Percentiles rank a stretch among this genome's conserved stretches.
phyloP scores from a whole-genome alignment of 345 rosid species.

The Brassica napus region DNA sequence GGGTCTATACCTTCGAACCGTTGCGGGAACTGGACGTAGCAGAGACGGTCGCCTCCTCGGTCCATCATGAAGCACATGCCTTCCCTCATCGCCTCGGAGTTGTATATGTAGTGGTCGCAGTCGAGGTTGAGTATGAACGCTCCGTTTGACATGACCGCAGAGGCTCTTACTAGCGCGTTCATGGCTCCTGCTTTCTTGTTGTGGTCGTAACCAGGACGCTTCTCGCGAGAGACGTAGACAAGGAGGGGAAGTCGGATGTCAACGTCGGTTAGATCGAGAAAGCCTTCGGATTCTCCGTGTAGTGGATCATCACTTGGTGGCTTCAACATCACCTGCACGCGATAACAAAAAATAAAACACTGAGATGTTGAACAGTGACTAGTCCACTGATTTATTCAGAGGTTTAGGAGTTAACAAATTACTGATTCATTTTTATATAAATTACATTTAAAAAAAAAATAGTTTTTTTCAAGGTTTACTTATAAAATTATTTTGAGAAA shows the following conservation, averaged over 20 bases:
- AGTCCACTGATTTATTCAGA: no score
- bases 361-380: neutral
- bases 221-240: conserved; percentile 96
- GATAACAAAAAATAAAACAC: neutral
- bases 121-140: conserved; percentile 97
- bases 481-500: no score
- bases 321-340: conserved; percentile 87
- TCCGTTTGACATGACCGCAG: conserved; percentile 97
- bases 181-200: conserved; percentile 99
- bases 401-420: no score
- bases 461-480: no score
- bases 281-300: conserved; percentile 63
- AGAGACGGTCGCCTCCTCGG: conserved; percentile 90
- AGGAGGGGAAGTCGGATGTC: conserved; percentile 96
- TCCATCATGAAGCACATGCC: conserved; percentile 99
- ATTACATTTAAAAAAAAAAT: no score
- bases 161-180: conserved; percentile 97
- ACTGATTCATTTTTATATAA: no score
- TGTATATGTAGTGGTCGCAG: conserved; percentile 96
- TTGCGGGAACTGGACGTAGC: conserved; percentile 97
- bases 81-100: conserved; percentile 90
- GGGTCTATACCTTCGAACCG: conserved; percentile 98
- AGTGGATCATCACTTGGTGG: conserved; percentile 95
- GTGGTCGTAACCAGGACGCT: conserved; percentile 98
- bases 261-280: conserved; percentile 72